Base-by-base conservation (phyloP, 768 basidiomycete genomes). In the Rhizopogon vulgaris region DNA sequence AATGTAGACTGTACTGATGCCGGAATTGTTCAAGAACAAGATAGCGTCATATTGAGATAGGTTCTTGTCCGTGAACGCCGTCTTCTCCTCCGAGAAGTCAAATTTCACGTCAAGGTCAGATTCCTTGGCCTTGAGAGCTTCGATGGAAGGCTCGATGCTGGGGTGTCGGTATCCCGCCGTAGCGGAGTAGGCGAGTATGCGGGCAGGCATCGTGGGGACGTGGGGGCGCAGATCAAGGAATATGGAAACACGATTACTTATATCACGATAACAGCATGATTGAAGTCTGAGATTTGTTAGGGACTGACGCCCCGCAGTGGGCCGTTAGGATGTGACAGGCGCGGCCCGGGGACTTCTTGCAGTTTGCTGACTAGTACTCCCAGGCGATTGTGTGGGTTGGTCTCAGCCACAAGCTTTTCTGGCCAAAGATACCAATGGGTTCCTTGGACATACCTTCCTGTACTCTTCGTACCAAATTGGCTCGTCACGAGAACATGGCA, bases 101-200 rank as follows among this genome's bases (percentile, higher is more conserved):
- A 90, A 86, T 22, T 70, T 47, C 47, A 82, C 71, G 54, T 79
- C 70, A 51, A 83, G 77, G 0, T 66, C 60, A n/a, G 69, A 52
- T 2, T 73, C 74, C 22, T 70, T 72, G 1, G 70, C 63, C 51
- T 75, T 74, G 38, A 90, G 65, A 0, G 77, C 78, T 39, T 77
- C 66, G 25, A 86, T 78, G 3, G 87, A 85, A 1, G 80, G 78
- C 0, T 87, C 87, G 51, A 90, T 90, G 3, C 83, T 85, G 54
- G 87, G 87, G 59, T 90, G 88, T 52, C 85, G 72, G 64, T 77
- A 90, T 4, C 75, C 78, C 6, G 66, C 62, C 0, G 84, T 88
- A 2, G 78, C 78, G 18, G 84, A 80, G 57, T 82, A 87, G 15
- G 83, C 77, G 32, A 87, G 71, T 8, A 88, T 63, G 41, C 66